Percentiles rank a stretch among this genome's conserved stretches.
Conservation (phyloP, 345 rosid species). For the Lagerstroemia speciosa region DNA sequence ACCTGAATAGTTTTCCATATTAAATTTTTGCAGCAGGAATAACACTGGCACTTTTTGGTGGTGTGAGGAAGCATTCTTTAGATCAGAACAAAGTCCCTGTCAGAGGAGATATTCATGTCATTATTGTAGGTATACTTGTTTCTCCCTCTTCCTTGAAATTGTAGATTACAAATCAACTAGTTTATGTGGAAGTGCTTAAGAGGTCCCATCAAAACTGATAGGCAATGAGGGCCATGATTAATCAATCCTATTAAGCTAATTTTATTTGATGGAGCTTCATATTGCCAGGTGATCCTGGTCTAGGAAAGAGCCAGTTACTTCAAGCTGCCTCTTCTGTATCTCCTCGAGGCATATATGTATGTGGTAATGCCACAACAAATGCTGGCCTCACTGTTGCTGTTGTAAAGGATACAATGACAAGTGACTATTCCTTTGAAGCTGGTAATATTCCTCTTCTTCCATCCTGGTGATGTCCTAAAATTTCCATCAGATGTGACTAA, state of each 20-base stretch:
- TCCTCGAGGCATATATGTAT: constrained; percentile 95
- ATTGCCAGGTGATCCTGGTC: constrained; percentile 89
- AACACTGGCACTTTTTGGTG: constrained; percentile 87
- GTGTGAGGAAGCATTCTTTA: constrained; percentile 85
- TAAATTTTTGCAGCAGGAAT: constrained; percentile 64
- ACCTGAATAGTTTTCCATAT: neutral
- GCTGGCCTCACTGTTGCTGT: constrained; percentile 98
- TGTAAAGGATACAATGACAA: constrained; percentile 81
- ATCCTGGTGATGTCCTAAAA: constrained; percentile 5
- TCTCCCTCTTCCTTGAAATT: neutral
- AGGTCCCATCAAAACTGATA: neutral
- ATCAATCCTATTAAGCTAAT: neutral
- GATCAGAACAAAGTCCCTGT: constrained; percentile 94
- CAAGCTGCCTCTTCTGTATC: constrained; percentile 96
- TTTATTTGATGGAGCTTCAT: constrained; percentile 2
- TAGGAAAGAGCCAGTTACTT: constrained; percentile 94
- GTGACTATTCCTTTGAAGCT: constrained; percentile 95
- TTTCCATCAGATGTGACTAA: too few species aligned
- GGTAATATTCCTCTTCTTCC: constrained; percentile 43
- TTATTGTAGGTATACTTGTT: constrained; percentile 70
- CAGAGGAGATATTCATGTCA: constrained; percentile 97
- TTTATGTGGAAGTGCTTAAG: neutral
- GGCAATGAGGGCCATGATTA: neutral
- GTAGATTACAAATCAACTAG: neutral
- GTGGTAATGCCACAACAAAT: constrained; percentile 89